A percentile compares a stretch with the other conserved stretches of the same genome.
phyloP scores from a whole-genome alignment of 2,329 filamentous ascomycete genomes.

The Diaporthe destruens region DNA sequence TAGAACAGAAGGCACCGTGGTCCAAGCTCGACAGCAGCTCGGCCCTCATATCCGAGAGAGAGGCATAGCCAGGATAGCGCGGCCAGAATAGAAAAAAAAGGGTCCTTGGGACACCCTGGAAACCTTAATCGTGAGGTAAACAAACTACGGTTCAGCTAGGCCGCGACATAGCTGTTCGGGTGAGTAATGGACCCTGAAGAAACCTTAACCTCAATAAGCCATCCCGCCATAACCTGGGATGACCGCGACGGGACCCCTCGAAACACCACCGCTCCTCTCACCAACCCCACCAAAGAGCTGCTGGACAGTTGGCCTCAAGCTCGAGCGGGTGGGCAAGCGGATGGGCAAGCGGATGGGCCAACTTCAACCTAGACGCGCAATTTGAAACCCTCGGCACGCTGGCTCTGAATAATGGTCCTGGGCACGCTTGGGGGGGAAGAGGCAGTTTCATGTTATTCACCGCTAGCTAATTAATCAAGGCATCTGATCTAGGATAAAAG shows the following conservation, averaged over 20 bases:
- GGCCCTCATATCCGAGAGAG: conserved; percentile 23
- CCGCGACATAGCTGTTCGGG: background rate
- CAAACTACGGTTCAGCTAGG: conserved; percentile 10
- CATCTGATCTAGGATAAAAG: background rate
- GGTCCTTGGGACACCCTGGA: conserved; percentile 8
- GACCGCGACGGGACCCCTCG: conserved; percentile 1
- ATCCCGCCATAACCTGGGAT: background rate
- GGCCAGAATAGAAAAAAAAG: conserved; percentile 15
- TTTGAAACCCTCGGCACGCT: background rate
- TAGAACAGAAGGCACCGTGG: conserved; percentile 3
- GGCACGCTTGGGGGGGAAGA: conserved; percentile 1
- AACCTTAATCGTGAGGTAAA: conserved; percentile 33
- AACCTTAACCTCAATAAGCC: conserved; percentile 22
- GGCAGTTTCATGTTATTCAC: conserved; percentile 1
- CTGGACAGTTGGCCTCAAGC: background rate
- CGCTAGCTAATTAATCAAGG: background rate
- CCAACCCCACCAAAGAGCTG: conserved; percentile 6
- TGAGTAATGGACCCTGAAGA: background rate
- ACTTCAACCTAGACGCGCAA: background rate
- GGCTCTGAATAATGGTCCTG: background rate
- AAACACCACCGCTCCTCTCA: background rate
- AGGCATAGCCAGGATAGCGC: conserved; percentile 27
- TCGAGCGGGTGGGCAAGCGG: background rate
- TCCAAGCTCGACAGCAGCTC: conserved; percentile 18
- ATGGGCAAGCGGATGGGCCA: too few relatives aligned